These are phyloP conservation scores for Penicillium simplicissimum DNA, from an alignment of 495 filamentous ascomycete genomes.

Conservation along the genomic window DNA sequence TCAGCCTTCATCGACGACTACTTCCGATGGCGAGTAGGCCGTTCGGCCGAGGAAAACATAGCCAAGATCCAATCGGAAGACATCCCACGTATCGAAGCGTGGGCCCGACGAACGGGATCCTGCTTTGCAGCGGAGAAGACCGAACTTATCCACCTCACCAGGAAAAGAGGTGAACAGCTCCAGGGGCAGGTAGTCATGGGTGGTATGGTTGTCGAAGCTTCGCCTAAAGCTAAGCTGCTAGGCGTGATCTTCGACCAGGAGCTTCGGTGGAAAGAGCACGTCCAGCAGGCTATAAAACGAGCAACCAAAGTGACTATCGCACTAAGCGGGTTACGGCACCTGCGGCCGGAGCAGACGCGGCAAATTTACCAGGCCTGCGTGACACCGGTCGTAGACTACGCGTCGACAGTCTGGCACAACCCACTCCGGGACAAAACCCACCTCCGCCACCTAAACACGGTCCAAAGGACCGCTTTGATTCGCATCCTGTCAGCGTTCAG, in stretches of 20 bases:
- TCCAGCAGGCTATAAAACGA: constrained; percentile 3
- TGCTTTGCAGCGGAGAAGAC: constrained; percentile 27
- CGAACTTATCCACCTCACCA: constrained; percentile 30
- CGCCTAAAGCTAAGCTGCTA: constrained; percentile 2
- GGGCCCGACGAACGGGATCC: constrained; percentile 16
- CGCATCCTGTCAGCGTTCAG: too few relatives aligned
- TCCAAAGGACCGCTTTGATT: too few relatives aligned
- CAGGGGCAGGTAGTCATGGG: not conserved
- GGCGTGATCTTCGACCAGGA: constrained; percentile 5
- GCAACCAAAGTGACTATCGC: too few relatives aligned
- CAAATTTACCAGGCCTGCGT: too few relatives aligned
- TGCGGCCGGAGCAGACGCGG: too few relatives aligned
- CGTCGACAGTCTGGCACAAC: too few relatives aligned
- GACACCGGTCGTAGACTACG: too few relatives aligned
- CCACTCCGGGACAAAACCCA: too few relatives aligned
- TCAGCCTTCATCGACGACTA: constrained; percentile 31
- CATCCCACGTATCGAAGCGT: constrained; percentile 21
- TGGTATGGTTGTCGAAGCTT: not conserved
- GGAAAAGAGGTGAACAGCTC: constrained; percentile 2
- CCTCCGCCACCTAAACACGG: too few relatives aligned
- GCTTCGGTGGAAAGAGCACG: constrained; percentile 3
- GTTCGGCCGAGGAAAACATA: constrained; percentile 23
- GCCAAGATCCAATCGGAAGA: constrained; percentile 9
- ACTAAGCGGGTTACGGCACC: too few relatives aligned
- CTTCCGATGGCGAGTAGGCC: constrained; percentile 21